These are phyloP conservation scores for Phaeosphaeriaceae sp. DNA, from an alignment of 2,329 filamentous ascomycete species.

Conservation along the genomic window DNA sequence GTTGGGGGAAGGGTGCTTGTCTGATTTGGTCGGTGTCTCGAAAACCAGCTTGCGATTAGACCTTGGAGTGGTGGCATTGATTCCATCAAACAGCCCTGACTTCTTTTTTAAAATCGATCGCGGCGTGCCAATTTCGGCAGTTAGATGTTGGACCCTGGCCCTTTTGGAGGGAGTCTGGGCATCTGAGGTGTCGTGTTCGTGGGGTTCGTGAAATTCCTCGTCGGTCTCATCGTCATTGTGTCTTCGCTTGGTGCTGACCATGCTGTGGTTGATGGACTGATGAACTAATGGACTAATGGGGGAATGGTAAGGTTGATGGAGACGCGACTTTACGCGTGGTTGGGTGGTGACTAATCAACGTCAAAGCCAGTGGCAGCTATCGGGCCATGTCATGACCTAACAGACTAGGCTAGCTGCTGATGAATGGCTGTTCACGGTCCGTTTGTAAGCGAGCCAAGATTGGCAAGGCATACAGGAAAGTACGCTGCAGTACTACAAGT, in stretches of 20 bases:
- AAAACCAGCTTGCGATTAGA: constrained; percentile 56
- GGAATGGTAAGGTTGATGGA: constrained; percentile 5
- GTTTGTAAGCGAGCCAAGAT: constrained; percentile 20
- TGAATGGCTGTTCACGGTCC: constrained; percentile 24
- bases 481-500: no score
- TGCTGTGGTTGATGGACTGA: constrained; percentile 19
- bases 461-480: no score
- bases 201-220: constrained; percentile 34
- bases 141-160: constrained; percentile 25
- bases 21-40: constrained; percentile 50
- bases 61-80: constrained; percentile 47
- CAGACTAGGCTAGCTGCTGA: constrained; percentile 9
- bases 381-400: no score
- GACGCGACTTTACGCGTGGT: constrained; percentile 34
- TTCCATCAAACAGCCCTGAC: constrained; percentile 24
- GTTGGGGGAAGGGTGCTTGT: constrained; percentile 39
- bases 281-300: no score
- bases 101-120: constrained; percentile 46
- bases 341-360: no score
- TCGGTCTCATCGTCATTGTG: constrained; percentile 30
- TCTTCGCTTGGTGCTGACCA: constrained; percentile 43
- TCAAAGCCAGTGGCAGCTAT: no score
- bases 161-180: constrained; percentile 41
- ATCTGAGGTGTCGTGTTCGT: constrained; percentile 30
- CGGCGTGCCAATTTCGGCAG: constrained; percentile 27